Evolutionary conservation across 2,329 filamentous ascomycete genomes (phyloP), one percentile per base, ranked within the genome.

Genomic region (Ceratocystis smalleyi): DNA sequence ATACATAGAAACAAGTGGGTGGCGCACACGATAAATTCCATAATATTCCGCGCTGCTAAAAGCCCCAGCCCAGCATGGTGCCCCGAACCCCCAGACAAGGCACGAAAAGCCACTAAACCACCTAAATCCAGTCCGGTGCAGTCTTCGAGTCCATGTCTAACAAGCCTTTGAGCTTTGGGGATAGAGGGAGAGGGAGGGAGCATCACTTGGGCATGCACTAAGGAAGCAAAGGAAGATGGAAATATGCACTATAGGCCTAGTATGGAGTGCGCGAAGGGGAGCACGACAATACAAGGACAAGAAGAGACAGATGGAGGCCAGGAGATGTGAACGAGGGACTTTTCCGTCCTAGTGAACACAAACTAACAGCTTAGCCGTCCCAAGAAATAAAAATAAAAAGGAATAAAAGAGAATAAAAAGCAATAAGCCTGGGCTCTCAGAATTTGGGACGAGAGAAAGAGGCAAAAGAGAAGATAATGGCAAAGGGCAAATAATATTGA

Each of bases 91-190:
- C 8, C 19, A 35, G 27, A 17, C 54, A 30, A 57, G 54, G 54
- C 24, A 57, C 27, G 54, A 35, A 57, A 57, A 57, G 54, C 54
- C 54, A 57, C 54, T 57, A 57, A 30, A 57, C 54, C 54, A 57
- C 54, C 54, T 57, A 35, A 57, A 57, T 32, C 54, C 24, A 57
- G 54, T 19, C 54, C 54, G 32, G 54, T 57, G 12, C 54, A 57
- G 10, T 12, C 35, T 22, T 24, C 49, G 49, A 57, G 27, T 22
- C 54, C 27, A 57, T 35, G 54, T 57, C 54, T 7, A 57, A 54
- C 49, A 54, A 24, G 49, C 49, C 49, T 24, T 27, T n/a, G 45
- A 10, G n/a, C 45, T 22, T 47, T 47, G 45, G 45, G 45, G n/a
- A 27, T 24, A 24, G 47, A 15, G 47, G 32, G 27, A 30, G 30